Evolutionary conservation across 495 filamentous ascomycete species (phyloP), one percentile per base, ranked within the genome.

Genomic region (Amorphotheca resinae): DNA sequence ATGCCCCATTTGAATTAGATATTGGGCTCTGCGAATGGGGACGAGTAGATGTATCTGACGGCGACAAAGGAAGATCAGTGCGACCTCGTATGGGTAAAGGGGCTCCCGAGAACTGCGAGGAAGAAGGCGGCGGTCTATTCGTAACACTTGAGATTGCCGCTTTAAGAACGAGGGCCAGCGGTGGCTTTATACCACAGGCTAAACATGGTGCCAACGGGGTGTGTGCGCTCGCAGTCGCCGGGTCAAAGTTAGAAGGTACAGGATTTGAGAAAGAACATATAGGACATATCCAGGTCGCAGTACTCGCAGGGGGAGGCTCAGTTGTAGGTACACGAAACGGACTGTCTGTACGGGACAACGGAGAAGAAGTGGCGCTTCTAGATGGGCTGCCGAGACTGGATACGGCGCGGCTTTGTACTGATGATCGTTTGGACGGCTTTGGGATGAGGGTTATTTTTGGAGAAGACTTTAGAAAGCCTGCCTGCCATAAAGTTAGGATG

Each of bases 201-300:
- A 94, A 64, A 61, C 91, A 99, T 45, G 93, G 82, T 8, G 86
- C 80, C 20, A 96, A 61, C 28, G 84, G 75, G 1, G 79, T 87
- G 39, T 83, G 70, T 8, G 75, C 72, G 38, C 72, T 89, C 8
- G 82, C 82, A 2, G 80, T 80, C 1, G 77, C 67, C 0, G 84
- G 78, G 45, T 94, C 87, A 54, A 96, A 96, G 56, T 93, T 95
- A 12, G 82, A 82, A 0, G 91, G 87, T 1, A 96, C 74, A 0
- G 85, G 82, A 54, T 99, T 99, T n/a, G 91, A 93, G 57, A 94
- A 89, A 33, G 84, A 87, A 64, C 91, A 98, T 56, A 98, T 96
- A 2, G 85, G 82, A 65, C 93, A 98, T 34, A 98, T 79, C 91
- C 91, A 98, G n/a, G 88, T 94, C 3, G 83, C 87, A 43, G 67